phyloP scores from a whole-genome alignment of 2,329 filamentous ascomycete species.

The Penicillium crustosum region DNA sequence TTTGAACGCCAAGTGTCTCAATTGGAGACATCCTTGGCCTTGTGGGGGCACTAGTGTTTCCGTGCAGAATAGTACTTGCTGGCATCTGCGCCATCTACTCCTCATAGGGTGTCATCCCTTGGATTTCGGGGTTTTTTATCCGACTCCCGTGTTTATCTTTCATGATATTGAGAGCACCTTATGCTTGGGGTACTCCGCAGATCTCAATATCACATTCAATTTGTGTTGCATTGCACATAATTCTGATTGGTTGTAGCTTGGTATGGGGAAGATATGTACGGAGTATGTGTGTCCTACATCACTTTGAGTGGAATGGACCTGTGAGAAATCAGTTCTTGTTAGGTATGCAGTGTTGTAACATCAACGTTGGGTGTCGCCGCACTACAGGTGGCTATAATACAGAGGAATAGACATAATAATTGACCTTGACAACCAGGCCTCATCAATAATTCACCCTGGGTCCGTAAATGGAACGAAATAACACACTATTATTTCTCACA shows the following conservation, averaged over 20 bases:
- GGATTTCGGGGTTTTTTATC: background rate
- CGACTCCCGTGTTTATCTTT: background rate
- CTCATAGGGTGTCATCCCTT: background rate
- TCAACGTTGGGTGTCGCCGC: background rate
- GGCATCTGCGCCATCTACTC: background rate
- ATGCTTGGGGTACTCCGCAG: background rate
- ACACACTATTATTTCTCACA: background rate
- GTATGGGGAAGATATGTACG: background rate
- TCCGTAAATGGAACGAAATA: background rate
- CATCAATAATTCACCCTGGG: background rate
- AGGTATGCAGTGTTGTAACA: background rate
- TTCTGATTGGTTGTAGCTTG: background rate
- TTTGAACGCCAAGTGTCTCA: background rate
- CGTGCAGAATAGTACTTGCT: background rate
- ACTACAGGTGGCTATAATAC: background rate
- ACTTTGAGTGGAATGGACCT: background rate
- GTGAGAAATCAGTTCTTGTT: background rate
- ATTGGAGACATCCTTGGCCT: background rate
- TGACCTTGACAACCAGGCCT: background rate
- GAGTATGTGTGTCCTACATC: background rate
- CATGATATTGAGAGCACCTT: background rate
- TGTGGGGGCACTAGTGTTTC: background rate
- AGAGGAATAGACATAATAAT: background rate
- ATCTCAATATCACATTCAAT: background rate
- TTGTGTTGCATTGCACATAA: background rate